phyloP scores from a whole-genome alignment of 768 basidiomycete species.

The Agrocybe chaxingu region DNA sequence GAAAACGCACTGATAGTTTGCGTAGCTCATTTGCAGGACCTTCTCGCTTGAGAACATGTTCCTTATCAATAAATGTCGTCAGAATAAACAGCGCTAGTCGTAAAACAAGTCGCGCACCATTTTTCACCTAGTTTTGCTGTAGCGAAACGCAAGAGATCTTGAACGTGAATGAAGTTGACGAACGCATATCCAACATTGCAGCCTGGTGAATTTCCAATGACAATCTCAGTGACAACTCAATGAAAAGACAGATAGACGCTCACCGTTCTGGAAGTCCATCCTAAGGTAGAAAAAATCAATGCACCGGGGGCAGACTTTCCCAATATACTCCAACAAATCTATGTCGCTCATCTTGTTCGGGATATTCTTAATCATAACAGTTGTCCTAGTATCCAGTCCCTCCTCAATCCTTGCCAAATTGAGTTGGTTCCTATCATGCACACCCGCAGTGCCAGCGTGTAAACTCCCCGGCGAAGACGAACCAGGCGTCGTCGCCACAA shows the following conservation, averaged over 20 bases:
- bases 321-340: slow-evolving; percentile 66
- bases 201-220: slow-evolving; percentile 33
- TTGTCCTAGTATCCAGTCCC: slow-evolving; percentile 77
- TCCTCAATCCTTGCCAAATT: slow-evolving; percentile 71
- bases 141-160: slow-evolving; percentile 75
- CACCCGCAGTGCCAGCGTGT: slow-evolving; percentile 5
- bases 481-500: not conserved
- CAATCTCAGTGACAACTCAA: slow-evolving; percentile 1
- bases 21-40: slow-evolving; percentile 87
- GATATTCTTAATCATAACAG: slow-evolving; percentile 90
- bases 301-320: slow-evolving; percentile 65
- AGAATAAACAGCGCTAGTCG: not conserved
- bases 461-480: not conserved
- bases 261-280: slow-evolving; percentile 84
- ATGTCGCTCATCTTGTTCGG: slow-evolving; percentile 88
- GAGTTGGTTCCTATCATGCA: slow-evolving; percentile 42
- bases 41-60: slow-evolving; percentile 93
- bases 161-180: slow-evolving; percentile 82
- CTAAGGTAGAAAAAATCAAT: slow-evolving; percentile 87
- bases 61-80: slow-evolving; percentile 37
- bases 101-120: slow-evolving; percentile 48
- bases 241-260: slow-evolving; percentile 14
- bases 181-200: slow-evolving; percentile 85
- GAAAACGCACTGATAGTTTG: slow-evolving; percentile 80
- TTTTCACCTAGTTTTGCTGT: slow-evolving; percentile 72